Base-by-base conservation (phyloP, 495 filamentous ascomycete species). In the Lentithecium fluviatile region DNA sequence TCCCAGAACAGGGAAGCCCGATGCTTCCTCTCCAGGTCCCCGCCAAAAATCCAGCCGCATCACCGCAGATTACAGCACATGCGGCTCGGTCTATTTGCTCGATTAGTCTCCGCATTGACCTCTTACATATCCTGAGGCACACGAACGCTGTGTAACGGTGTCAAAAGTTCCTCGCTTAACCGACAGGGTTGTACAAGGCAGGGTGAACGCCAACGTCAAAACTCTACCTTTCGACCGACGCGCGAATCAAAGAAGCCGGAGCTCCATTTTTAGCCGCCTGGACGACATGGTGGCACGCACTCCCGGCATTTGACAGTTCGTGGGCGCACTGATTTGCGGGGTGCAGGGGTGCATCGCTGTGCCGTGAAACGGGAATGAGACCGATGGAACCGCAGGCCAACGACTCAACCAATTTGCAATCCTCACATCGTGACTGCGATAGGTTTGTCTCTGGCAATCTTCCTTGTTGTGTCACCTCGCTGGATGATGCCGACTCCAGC, bases 41-140 rank as follows among this genome's bases (percentile, higher is more conserved):
- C 29, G 29, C 29, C 29, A n/a, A n/a, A n/a, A 10, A 10, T 32
- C 10, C 29, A 10, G 10, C 4, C 10, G 29, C 29, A 32, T 4
- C 29, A 4, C 29, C 29, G 29, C 13, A 6, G 40, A 45, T 6
- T 45, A 3, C 40, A 32, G 29, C 29, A 10, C 10, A 32, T 10
- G 29, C 29, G 29, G 3, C 5, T 49, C n/a, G 19, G 19, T 26
- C n/a, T 49, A n/a, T n/a, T n/a, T n/a, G n/a, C n/a, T n/a, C n/a
- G n/a, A n/a, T n/a, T n/a, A n/a, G n/a, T n/a, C n/a, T n/a, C n/a
- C 24, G 49, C 49, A 52, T 52, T 34, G 17, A 54, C 45, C 32
- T 20, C 56, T 60, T 60, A 60, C 56, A 60, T 21, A 52, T 60
- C 47, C 48, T 60, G 56, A 60, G 36, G 45, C 56, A 60, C 17